Conservation (phyloP, 306 rosid genomes). For the Amphicarpaea edgeworthii region DNA sequence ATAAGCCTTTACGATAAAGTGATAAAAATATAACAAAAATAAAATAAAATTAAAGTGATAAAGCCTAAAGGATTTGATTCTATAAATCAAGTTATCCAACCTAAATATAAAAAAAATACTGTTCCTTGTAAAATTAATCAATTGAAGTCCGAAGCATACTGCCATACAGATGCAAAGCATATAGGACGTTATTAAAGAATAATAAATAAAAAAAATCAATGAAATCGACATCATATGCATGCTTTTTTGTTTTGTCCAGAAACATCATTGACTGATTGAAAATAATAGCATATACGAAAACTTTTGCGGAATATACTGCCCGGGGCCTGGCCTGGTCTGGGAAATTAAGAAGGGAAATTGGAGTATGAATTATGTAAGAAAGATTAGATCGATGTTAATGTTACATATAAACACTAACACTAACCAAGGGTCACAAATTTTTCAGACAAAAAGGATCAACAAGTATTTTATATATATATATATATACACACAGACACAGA, state of each 20-base stretch:
- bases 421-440: no score
- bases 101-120: background rate
- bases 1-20: background rate
- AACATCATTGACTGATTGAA: background rate
- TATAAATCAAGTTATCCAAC: background rate
- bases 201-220: background rate
- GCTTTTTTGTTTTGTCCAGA: background rate
- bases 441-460: conserved; percentile 1
- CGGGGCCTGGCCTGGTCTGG: background rate
- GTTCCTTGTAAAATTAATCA: background rate
- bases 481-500: no score
- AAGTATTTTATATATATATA: background rate
- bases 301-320: conserved; percentile 23
- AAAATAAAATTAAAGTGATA: background rate
- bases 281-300: conserved; percentile 4
- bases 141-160: background rate
- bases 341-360: background rate
- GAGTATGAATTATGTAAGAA: background rate
- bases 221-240: conserved; percentile 24
- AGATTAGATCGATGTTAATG: background rate
- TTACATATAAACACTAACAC: no score
- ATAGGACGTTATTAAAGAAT: background rate
- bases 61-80: conserved; percentile 5
- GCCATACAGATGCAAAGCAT: background rate
- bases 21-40: background rate